Conservation (phyloP, 176 grass and related monocot species). For the Puya raimondii region DNA sequence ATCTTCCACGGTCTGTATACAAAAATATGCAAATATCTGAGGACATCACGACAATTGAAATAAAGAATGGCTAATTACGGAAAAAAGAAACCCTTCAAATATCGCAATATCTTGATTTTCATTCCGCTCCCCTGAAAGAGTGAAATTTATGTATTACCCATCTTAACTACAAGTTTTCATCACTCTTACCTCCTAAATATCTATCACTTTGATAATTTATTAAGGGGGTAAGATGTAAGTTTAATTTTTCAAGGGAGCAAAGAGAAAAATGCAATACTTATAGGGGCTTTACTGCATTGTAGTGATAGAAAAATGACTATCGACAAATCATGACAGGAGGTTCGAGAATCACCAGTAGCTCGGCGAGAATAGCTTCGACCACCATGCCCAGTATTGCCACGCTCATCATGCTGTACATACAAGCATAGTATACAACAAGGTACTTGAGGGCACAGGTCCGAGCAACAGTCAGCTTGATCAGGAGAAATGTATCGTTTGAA, state of each 20-base stretch:
- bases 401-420: conserved; percentile 84
- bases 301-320: background rate
- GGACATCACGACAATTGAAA: background rate
- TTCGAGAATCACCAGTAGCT: conserved; percentile 23
- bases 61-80: background rate
- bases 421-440: conserved; percentile 56
- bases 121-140: conserved; percentile 1
- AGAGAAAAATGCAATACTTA: no score
- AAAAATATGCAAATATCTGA: background rate
- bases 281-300: background rate
- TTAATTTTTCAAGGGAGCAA: no score
- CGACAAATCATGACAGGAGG: no score
- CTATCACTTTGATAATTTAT: no score
- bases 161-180: no score
- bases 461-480: conserved; percentile 44
- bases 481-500: conserved; percentile 31
- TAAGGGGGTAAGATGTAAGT: no score
- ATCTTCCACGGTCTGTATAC: conserved; percentile 47
- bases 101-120: background rate
- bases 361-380: conserved; percentile 43
- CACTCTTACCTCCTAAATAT: no score
- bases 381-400: conserved; percentile 56
- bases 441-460: conserved; percentile 39
- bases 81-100: no score
- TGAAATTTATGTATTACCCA: no score